Percentiles rank a stretch among this genome's conserved stretches.
Evolutionary conservation across 1,139 yeast genomes (phyloP).

Genomic region (Nakaseomyces kungkrabaensis): DNA sequence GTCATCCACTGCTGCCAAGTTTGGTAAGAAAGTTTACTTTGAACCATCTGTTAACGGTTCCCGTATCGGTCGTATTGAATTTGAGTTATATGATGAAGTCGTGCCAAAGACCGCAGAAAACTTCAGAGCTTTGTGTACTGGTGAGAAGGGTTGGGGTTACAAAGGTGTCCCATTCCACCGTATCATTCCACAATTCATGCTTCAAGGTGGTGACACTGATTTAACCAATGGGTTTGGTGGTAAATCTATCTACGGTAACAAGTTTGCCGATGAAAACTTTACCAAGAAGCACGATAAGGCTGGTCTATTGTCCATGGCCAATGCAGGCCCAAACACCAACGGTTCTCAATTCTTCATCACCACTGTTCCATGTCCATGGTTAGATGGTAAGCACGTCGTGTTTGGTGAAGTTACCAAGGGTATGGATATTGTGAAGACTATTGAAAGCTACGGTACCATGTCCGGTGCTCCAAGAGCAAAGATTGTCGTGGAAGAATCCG

Average conservation of each 20-base stretch:
- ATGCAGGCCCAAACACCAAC: slow-evolving; percentile 92
- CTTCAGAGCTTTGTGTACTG: slow-evolving; percentile 49
- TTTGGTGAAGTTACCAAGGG: slow-evolving; percentile 92
- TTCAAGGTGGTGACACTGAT: slow-evolving; percentile 97
- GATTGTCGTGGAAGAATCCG: slow-evolving; percentile 65
- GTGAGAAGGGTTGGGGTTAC: slow-evolving; percentile 62
- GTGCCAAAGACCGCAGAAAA: slow-evolving; percentile 92
- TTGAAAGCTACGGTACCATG: slow-evolving; percentile 68
- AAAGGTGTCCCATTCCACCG: slow-evolving; percentile 85
- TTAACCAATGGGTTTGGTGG: slow-evolving; percentile 92
- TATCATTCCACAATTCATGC: slow-evolving; percentile 87
- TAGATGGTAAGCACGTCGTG: slow-evolving; percentile 92
- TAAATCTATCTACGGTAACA: slow-evolving; percentile 83
- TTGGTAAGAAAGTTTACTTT: slow-evolving; percentile 61
- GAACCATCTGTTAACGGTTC: slow-evolving; percentile 78
- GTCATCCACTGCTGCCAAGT: slow-evolving; percentile 20
- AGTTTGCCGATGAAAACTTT: slow-evolving; percentile 86
- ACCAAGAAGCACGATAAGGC: slow-evolving; percentile 69
- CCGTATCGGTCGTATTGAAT: slow-evolving; percentile 58
- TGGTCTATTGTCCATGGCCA: slow-evolving; percentile 90
- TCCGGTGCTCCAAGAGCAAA: slow-evolving; percentile 65
- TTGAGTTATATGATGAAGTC: slow-evolving; percentile 78
- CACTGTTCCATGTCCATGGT: slow-evolving; percentile 83
- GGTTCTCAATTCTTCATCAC: slow-evolving; percentile 95
- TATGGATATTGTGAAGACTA: slow-evolving; percentile 64